Evolutionary conservation across 2,329 filamentous ascomycete genomes (phyloP), one percentile per base, ranked within the genome.

Genomic region (Fonsecaea monophora): DNA sequence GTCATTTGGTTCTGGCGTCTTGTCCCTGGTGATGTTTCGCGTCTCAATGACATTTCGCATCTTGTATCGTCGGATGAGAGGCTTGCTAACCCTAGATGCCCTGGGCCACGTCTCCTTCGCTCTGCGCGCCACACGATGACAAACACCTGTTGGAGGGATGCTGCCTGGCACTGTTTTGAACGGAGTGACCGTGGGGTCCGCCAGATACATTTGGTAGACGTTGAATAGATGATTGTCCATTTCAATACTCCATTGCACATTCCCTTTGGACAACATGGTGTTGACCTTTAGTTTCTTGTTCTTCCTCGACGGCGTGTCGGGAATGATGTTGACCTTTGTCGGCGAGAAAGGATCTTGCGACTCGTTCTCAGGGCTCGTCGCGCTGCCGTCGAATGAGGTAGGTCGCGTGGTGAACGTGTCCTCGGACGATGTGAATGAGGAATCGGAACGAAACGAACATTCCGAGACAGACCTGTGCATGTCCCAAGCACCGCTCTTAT

Each of bases 211-310:
- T 78, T 88, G 85, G 76, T 89, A 90, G 8, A 86, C 87, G 74
- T 87, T 85, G 87, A 87, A 89, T 37, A 90, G 77, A 73, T 90
- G 87, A 64, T 85, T 83, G 74, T 90, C 87, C 86, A 89, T 89
- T 60, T 87, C 86, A 53, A 83, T 78, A 4, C 84, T 88, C 84
- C 87, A 90, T 48, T 75, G 74, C 57, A 72, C 72, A 34, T 75
- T 72, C n/a, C 71, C 72, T 55, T 69, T 72, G 34, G 68, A 62
- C 61, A 67, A 71, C 32, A 69, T 54, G 13, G 74, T 71, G n/a
- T 76, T 68, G 61, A 74, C 70, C 10, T 68, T 71, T 37, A 73
- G 70, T 30, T 71, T 73, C 25, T 74, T 77, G 62, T 71, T 72
- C 48, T 75, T 76, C 53, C 77, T 72, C 37, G 77, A 76, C 5